Percentiles rank a stretch among this genome's conserved stretches.
Conservation (phyloP, 306 rosid genomes). For the Gastrolobium villosum region DNA sequence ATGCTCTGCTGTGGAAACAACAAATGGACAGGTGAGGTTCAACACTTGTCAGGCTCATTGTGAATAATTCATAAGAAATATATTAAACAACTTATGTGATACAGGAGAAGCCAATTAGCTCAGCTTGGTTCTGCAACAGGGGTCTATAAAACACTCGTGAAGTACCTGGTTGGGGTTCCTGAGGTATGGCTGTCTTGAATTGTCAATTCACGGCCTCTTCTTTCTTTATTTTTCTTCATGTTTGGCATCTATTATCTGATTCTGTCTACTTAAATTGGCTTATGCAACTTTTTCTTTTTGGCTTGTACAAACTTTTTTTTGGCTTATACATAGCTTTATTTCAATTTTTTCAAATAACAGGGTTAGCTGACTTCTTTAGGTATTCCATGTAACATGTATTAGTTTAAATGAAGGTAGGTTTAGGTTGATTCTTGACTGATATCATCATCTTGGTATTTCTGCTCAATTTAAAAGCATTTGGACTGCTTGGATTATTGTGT, state of each 20-base stretch:
- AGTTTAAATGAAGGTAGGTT: background rate
- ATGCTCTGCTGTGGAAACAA: conserved; percentile 88
- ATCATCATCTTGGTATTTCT: conserved; percentile 32
- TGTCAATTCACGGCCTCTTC: background rate
- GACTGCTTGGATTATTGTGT: conserved; percentile 28
- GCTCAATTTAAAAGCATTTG: conserved; percentile 38
- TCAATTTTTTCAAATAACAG: conserved; percentile 14
- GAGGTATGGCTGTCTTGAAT: conserved; percentile 62
- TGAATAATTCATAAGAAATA: conserved; percentile 44
- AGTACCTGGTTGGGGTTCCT: conserved; percentile 98
- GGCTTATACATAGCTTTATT: conserved; percentile 30
- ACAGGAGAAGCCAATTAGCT: conserved; percentile 90
- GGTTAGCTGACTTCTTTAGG: conserved; percentile 9
- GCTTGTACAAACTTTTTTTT: conserved; percentile 4
- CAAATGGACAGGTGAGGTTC: conserved; percentile 91
- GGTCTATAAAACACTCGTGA: conserved; percentile 97
- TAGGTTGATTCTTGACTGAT: conserved; percentile 39
- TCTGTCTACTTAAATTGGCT: conserved; percentile 34
- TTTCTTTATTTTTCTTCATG: background rate
- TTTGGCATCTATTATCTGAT: conserved; percentile 35
- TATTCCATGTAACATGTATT: conserved; percentile 9
- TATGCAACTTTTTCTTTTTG: background rate
- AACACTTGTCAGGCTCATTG: conserved; percentile 34
- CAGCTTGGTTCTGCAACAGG: conserved; percentile 99
- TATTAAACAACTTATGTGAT: conserved; percentile 37